Percentiles rank a stretch among this genome's conserved stretches.
phyloP scores from a whole-genome alignment of 2,329 filamentous ascomycete species.

The Pestalotiopsis sp. region DNA sequence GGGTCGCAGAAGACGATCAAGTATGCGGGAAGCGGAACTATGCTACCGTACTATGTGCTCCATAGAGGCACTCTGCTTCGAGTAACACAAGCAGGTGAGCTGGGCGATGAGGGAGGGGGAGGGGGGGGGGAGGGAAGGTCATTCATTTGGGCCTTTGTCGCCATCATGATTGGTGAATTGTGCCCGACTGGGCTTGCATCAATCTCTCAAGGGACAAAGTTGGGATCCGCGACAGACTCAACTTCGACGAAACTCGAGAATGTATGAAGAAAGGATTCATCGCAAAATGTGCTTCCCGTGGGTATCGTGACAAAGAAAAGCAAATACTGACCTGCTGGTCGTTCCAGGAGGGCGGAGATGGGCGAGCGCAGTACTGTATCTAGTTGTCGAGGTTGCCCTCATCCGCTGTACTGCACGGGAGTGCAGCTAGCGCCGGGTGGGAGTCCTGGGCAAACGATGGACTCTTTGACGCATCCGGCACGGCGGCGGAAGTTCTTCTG shows the following conservation, averaged over 20 bases:
- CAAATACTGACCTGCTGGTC: conserved; percentile 2
- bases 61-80: background rate
- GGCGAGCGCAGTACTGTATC: background rate
- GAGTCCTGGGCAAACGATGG: background rate
- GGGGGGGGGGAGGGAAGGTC: too few relatives aligned
- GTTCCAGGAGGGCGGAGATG: background rate
- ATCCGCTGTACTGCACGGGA: background rate
- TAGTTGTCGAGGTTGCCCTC: background rate
- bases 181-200: background rate
- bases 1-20: background rate
- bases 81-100: conserved; percentile 2
- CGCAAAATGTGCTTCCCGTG: background rate
- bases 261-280: background rate
- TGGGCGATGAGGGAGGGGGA: background rate
- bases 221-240: background rate
- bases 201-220: background rate
- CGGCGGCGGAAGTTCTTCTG: background rate
- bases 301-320: background rate
- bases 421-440: conserved; percentile 3
- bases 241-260: background rate
- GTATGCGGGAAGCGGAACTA: background rate
- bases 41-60: background rate
- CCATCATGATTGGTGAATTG: background rate
- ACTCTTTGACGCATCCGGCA: background rate
- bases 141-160: background rate